Conservation (phyloP, 345 rosid genomes). For the Arabidopsis arenosa region DNA sequence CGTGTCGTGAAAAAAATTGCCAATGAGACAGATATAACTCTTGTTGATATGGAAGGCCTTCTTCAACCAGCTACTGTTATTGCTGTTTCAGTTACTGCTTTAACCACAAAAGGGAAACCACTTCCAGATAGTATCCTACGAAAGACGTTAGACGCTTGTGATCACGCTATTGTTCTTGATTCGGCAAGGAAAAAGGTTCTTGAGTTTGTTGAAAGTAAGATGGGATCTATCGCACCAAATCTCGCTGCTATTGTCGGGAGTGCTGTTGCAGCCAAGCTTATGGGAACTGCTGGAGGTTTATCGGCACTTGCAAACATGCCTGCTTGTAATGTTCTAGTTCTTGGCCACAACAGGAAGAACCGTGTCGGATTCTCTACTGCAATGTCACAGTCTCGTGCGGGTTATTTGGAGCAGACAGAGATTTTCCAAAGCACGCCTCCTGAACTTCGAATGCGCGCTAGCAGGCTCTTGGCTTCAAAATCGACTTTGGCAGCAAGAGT, state of each 20-base stretch:
- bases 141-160: conserved; percentile 85
- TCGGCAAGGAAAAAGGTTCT: conserved; percentile 80
- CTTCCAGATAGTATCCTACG: conserved; percentile 81
- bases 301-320: conserved; percentile 94
- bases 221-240: conserved; percentile 96
- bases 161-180: conserved; percentile 86
- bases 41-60: conserved; percentile 88
- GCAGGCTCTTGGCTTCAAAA: conserved; percentile 85
- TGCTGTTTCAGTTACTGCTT: conserved; percentile 95
- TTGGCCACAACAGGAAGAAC: conserved; percentile 90
- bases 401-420: conserved; percentile 90
- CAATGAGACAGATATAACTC: conserved; percentile 30
- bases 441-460: conserved; percentile 69
- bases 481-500: conserved; percentile 87
- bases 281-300: conserved; percentile 99
- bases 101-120: conserved; percentile 92
- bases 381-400: conserved; percentile 78
- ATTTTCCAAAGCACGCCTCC: conserved; percentile 88
- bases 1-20: conserved; percentile 92
- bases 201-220: conserved; percentile 93
- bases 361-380: conserved; percentile 94
- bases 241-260: conserved; percentile 92
- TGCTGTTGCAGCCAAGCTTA: conserved; percentile 96
- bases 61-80: conserved; percentile 85
- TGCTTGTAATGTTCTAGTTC: conserved; percentile 93